Conservation (phyloP, 1,139 yeast species). For the Kluyveromyces sp. region DNA sequence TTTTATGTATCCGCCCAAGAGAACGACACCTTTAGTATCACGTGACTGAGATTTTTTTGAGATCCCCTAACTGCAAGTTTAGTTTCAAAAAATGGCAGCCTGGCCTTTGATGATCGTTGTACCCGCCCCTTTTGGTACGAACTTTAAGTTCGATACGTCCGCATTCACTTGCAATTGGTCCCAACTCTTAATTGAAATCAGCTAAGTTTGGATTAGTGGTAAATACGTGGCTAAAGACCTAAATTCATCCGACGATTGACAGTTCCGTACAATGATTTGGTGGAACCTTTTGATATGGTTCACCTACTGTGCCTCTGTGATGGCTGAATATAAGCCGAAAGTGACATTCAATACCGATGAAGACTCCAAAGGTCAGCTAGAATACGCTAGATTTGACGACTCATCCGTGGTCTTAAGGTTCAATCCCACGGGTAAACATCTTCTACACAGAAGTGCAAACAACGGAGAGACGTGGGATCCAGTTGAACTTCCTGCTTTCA, state of each 20-base stretch:
- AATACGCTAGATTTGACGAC: slow-evolving; percentile 25
- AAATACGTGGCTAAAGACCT: too few relatives aligned
- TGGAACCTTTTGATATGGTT: not conserved
- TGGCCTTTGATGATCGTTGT: not conserved
- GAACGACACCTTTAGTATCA: too few relatives aligned
- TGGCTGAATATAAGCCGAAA: slow-evolving; percentile 1
- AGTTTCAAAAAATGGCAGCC: not conserved
- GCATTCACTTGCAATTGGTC: too few relatives aligned
- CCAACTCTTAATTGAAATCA: not conserved
- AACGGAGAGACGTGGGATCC: slow-evolving; percentile 25
- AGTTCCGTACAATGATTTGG: not conserved
- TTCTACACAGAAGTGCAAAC: slow-evolving; percentile 18
- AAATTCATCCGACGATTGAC: too few relatives aligned
- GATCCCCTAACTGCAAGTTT: not conserved
- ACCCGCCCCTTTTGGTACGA: too few relatives aligned
- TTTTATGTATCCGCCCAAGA: too few relatives aligned
- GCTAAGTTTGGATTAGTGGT: not conserved
- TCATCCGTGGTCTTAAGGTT: slow-evolving; percentile 19
- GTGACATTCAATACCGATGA: not conserved
- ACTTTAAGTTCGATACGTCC: too few relatives aligned
- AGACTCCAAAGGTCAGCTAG: not conserved
- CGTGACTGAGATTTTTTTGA: not conserved
- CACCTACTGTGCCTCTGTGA: not conserved
- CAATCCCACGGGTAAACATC: slow-evolving; percentile 3
- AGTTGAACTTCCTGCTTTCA: slow-evolving; percentile 3